Evolutionary conservation across 2,329 filamentous ascomycete species (phyloP), one percentile per base, ranked within the genome.

Genomic region (Phialocephala subalpina): DNA sequence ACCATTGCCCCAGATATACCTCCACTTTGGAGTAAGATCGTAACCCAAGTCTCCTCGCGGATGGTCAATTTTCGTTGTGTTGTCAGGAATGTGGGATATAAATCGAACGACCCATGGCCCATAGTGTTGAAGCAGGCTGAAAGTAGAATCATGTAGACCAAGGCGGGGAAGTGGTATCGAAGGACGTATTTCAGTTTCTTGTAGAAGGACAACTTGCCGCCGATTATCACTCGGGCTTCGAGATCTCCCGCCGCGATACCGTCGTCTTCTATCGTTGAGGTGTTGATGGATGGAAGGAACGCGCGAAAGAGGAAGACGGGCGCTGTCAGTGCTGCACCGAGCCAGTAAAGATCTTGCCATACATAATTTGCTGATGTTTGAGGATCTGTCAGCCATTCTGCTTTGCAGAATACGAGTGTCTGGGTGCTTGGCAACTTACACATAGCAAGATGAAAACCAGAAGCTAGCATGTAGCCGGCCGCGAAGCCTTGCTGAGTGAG

Each of bases 401-500:
- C n/a, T n/a, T n/a, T n/a, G n/a, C n/a, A n/a, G n/a, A n/a, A n/a
- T n/a, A n/a, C 12, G 25, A 29, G 12, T 14, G 18, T 14, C 22
- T 14, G 14, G 49, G 2, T 3, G 16, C 18, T 9, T 1, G 20
- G 7, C 2, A 12, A 29, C 49, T 53, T 53, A 53, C 49, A 3
- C 49, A 53, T 53, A 1, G 49, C 49, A n/a, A 53, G 49, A 53
- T 53, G 49, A n/a, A 53, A 53, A 7, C 49, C 49, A 6, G 49
- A 53, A 29, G 49, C 49, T 2, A 53, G 49, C 49, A 53, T 53
- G 16, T 53, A 53, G 25, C 49, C 49, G 3, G 49, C 49, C 5
- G 49, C 49, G 16, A 53, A 53, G 2, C 49, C 49, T 18, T 53
- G 49, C 27, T 53, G 49, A 18, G 49, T 53, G 25, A 53, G 49